Evolutionary conservation across 164 flowering plant genomes (phyloP).

Genomic region (Houttuynia cordata): DNA sequence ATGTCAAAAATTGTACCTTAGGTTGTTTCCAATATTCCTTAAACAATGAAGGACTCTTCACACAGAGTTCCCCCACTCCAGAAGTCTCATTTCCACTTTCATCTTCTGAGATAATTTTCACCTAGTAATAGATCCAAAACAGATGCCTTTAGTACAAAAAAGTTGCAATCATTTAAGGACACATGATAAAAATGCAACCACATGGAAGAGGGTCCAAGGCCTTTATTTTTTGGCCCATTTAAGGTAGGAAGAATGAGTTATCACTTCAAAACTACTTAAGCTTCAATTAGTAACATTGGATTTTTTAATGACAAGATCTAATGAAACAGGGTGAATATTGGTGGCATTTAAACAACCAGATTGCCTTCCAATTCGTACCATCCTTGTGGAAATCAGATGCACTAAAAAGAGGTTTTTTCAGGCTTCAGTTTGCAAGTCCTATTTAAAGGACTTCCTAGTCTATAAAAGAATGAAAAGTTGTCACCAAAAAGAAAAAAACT

Average conservation of each 20-base stretch:
- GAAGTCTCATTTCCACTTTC: conserved; percentile 28
- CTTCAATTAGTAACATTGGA: not conserved
- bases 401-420: not conserved
- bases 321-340: not conserved
- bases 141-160: not conserved
- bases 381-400: not conserved
- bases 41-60: conserved; percentile 84
- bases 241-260: not conserved
- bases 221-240: not conserved
- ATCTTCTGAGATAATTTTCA: conserved; percentile 63
- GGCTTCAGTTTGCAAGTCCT: not conserved
- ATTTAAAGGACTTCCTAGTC: not conserved
- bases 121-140: conserved; percentile 29
- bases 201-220: not conserved
- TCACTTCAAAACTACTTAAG: not conserved
- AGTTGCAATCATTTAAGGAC: not conserved
- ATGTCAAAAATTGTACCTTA: conserved; percentile 33
- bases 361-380: not conserved
- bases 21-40: conserved; percentile 96
- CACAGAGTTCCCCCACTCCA: conserved; percentile 79
- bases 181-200: not conserved
- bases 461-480: not conserved
- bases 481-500: not conserved
- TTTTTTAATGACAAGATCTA: not conserved
- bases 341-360: not conserved